These are phyloP conservation scores for Penicillium manginii DNA, from an alignment of 495 filamentous ascomycete genomes.

Conservation along the genomic window DNA sequence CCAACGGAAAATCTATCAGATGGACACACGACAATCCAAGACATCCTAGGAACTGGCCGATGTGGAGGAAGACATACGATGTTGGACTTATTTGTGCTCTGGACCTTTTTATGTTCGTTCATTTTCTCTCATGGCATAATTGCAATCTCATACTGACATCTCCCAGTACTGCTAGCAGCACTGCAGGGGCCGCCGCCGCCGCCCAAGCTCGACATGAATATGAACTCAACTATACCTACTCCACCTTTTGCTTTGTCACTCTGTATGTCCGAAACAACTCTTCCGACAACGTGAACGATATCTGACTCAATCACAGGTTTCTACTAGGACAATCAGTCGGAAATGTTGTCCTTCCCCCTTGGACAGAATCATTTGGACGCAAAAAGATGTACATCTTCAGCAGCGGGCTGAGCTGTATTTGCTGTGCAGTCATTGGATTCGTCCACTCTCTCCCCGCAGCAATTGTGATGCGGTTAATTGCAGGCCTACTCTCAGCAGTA, in stretches of 20 bases:
- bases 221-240: constrained; percentile 28
- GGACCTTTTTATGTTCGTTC: constrained; percentile 47
- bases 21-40: constrained; percentile 40
- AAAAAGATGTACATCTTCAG: constrained; percentile 54
- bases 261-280: constrained; percentile 24
- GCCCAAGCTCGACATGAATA: constrained; percentile 38
- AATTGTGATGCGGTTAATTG: constrained; percentile 47
- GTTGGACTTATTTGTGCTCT: constrained; percentile 39
- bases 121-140: neutral
- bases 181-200: constrained; percentile 44
- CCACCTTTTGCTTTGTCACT: constrained; percentile 46
- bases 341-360: constrained; percentile 54
- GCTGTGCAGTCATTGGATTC: constrained; percentile 46
- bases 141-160: constrained; percentile 7
- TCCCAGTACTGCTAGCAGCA: constrained; percentile 44
- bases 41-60: constrained; percentile 48
- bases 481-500: constrained; percentile 53
- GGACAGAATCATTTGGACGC: constrained; percentile 56
- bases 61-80: constrained; percentile 40
- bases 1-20: constrained; percentile 40
- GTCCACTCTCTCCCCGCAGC: constrained; percentile 40
- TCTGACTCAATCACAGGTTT: constrained; percentile 35
- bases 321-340: constrained; percentile 54
- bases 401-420: constrained; percentile 43
- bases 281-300: neutral